Base-by-base conservation (phyloP, 768 basidiomycete species). In the Panaeolus papilionaceus region DNA sequence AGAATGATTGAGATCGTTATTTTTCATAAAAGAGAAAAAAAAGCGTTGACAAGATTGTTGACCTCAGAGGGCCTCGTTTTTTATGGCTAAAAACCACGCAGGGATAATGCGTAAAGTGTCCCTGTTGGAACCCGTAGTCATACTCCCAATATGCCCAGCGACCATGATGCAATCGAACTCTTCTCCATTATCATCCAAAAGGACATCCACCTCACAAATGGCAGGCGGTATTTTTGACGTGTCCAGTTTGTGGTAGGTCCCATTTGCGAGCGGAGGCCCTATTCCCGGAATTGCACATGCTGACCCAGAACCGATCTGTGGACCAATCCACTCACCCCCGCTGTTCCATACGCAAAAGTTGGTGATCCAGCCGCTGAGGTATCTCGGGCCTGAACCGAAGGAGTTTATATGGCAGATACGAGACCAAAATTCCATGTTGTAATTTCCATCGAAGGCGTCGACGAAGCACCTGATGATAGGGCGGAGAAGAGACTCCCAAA, bases 341-440 rank as follows among this genome's bases (percentile, higher is more conserved):
- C 76, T 72, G 63, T 75, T 58, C 61, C 71, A 75, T 71, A 77
- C 47, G 75, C 76, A 79, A 62, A 83, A 83, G 18, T 78, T 77
- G 23, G 75, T 77, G 63, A 82, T 78, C 82, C 81, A 82, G 0
- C 81, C 83, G 2, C 77, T 77, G n/a, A 83, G 64, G 68, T 68
- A 78, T 11, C 71, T 68, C 1, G 75, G 70, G 2, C 78, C 76
- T 0, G 71, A 72, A 23, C 71, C 71, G 9, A 64, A 64, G 12
- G 66, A 62, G 47, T 69, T 49, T 20, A 66, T 58, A 16, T 72
- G 68, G 49, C 76, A 74, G 26, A 81, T 74, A 67, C 61, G 62
- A 18, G 61, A 39, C 71, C 71, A 73, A 65, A 73, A 73, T 11
- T 51, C 20, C 10, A 51, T 51, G 64, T 82, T 65, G 33, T 65